These are phyloP conservation scores for Nemania sp. DNA, from an alignment of 2,329 filamentous ascomycete genomes.

Conservation along the genomic window DNA sequence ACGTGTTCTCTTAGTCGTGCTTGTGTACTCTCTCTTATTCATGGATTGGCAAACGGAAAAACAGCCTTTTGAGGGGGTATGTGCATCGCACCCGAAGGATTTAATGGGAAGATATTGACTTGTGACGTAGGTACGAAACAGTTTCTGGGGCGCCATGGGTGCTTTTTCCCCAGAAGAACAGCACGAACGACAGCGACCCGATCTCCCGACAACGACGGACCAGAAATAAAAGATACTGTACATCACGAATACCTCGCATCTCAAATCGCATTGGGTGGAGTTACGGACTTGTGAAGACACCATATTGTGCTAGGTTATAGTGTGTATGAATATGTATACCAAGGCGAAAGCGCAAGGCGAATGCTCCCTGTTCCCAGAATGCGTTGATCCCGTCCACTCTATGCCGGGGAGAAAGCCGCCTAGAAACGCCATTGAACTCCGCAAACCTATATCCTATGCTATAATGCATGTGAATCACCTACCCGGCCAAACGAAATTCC, in stretches of 20 bases:
- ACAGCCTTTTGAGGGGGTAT: constrained; percentile 64
- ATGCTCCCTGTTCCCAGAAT: constrained; percentile 34
- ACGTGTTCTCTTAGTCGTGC: constrained; percentile 57
- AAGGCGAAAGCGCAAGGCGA: constrained; percentile 26
- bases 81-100: constrained; percentile 37
- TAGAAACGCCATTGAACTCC: constrained; percentile 40
- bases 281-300: constrained; percentile 44
- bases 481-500: constrained; percentile 68
- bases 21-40: constrained; percentile 70
- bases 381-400: constrained; percentile 17
- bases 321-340: constrained; percentile 36
- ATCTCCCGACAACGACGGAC: constrained; percentile 35
- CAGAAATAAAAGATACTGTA: constrained; percentile 34
- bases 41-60: constrained; percentile 66
- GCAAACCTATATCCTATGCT: constrained; percentile 27
- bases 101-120: constrained; percentile 17
- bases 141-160: constrained; percentile 55
- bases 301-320: constrained; percentile 41
- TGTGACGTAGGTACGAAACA: constrained; percentile 53
- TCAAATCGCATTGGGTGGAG: constrained; percentile 49
- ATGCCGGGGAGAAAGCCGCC: constrained; percentile 9
- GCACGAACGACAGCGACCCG: constrained; percentile 41
- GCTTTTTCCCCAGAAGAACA: constrained; percentile 46
- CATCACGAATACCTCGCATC: constrained; percentile 37
- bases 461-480: constrained; percentile 41